A percentile compares a stretch with the other conserved stretches of the same genome.
These are phyloP conservation scores for Alnus rubra DNA, from an alignment of 306 rosid genomes.

Conservation along the genomic window DNA sequence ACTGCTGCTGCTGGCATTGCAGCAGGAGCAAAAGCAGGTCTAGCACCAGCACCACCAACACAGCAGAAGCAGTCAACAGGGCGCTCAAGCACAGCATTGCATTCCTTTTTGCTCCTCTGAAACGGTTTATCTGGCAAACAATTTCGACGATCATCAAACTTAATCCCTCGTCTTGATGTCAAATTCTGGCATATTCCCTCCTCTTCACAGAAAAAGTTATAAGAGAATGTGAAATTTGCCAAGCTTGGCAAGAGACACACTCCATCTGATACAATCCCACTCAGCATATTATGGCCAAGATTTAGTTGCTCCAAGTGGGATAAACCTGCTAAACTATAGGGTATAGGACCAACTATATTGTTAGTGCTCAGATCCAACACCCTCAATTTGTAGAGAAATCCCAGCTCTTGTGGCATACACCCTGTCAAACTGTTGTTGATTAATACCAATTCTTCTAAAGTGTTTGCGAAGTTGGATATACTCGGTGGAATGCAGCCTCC, in stretches of 20 bases:
- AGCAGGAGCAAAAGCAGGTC: conserved; percentile 50
- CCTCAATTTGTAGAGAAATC: conserved; percentile 75
- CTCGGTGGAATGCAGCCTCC: conserved; percentile 73
- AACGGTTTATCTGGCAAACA: conserved; percentile 65
- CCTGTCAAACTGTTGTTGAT: conserved; percentile 74
- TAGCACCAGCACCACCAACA: conserved; percentile 27
- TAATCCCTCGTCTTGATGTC: conserved; percentile 43
- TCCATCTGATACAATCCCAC: conserved; percentile 62
- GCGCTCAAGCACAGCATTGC: conserved; percentile 44
- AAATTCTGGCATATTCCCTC: conserved; percentile 65
- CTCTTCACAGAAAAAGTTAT: conserved; percentile 85
- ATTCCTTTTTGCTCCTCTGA: conserved; percentile 67
- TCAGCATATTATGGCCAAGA: conserved; percentile 64
- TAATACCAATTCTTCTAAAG: conserved; percentile 71
- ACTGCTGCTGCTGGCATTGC: conserved; percentile 32
- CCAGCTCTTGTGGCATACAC: conserved; percentile 82
- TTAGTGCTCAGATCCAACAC: conserved; percentile 80
- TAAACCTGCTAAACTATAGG: conserved; percentile 78
- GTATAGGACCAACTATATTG: conserved; percentile 68
- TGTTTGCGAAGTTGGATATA: conserved; percentile 55
- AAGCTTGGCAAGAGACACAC: conserved; percentile 70
- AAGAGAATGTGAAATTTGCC: conserved; percentile 69
- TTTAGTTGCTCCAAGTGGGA: conserved; percentile 77
- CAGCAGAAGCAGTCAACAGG: conserved; percentile 49
- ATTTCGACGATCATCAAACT: conserved; percentile 61